Conservation (phyloP, 495 filamentous ascomycete genomes). For the Daldinia loculata region DNA sequence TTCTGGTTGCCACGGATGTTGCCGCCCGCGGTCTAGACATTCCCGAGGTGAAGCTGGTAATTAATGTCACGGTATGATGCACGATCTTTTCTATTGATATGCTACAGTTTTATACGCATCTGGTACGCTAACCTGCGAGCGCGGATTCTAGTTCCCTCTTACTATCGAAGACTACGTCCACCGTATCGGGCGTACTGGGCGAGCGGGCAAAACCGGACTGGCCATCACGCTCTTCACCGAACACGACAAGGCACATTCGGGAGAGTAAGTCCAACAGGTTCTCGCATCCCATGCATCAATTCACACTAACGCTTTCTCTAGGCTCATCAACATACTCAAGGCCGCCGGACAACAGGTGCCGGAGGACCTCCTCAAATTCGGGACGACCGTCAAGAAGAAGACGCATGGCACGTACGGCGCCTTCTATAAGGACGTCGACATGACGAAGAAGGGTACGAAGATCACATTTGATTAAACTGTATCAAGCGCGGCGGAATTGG, state of each 20-base stretch:
- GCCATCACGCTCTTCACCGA: constrained; percentile 96
- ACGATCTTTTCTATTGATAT: constrained; percentile 35
- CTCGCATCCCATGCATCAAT: neutral
- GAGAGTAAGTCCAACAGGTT: constrained; percentile 68
- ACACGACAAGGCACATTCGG: constrained; percentile 86
- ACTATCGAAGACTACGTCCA: constrained; percentile 96
- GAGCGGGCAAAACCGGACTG: constrained; percentile 87
- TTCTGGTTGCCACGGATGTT: constrained; percentile 96
- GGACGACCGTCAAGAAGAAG: constrained; percentile 99
- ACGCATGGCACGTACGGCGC: constrained; percentile 90
- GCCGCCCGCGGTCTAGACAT: constrained; percentile 96
- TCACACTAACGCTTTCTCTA: constrained; percentile 31
- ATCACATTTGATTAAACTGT: constrained; percentile 78
- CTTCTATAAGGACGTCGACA: constrained; percentile 85
- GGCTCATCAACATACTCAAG: constrained; percentile 89
- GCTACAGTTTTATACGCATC: neutral
- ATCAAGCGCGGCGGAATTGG: constrained; percentile 6
- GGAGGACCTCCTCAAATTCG: constrained; percentile 88
- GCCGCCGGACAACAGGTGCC: constrained; percentile 89
- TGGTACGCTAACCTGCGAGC: constrained; percentile 12
- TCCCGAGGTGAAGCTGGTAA: constrained; percentile 87
- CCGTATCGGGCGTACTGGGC: constrained; percentile 92
- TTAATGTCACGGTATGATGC: constrained; percentile 74
- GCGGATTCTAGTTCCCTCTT: constrained; percentile 58
- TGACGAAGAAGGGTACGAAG: constrained; percentile 84